Conservation (phyloP, 2,329 filamentous ascomycete genomes). For the Akanthomyces dipterigenus region DNA sequence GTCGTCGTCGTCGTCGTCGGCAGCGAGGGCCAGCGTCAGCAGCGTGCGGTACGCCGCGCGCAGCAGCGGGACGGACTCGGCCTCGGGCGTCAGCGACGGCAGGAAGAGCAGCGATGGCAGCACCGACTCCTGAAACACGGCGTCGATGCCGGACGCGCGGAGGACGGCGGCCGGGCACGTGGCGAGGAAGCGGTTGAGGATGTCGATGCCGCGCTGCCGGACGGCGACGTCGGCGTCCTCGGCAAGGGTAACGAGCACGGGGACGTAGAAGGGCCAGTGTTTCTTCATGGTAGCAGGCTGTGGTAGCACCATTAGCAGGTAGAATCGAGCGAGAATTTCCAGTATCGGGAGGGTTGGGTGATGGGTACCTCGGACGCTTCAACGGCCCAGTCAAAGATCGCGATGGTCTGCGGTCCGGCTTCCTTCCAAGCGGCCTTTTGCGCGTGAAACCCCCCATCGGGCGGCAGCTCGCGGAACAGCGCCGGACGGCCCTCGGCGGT, state of each 20-base stretch:
- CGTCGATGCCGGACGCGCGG: constrained; percentile 54
- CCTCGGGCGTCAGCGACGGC: constrained; percentile 68
- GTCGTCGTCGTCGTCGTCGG: constrained; percentile 12
- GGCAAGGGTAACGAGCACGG: constrained; percentile 60
- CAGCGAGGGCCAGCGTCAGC: constrained; percentile 48
- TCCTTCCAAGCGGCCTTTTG: constrained; percentile 20
- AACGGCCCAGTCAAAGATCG: constrained; percentile 48
- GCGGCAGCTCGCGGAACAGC: constrained; percentile 16
- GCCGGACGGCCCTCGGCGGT: constrained; percentile 24
- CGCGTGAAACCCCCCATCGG: neutral
- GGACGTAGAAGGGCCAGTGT: constrained; percentile 63
- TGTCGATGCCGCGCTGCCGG: constrained; percentile 48
- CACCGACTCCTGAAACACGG: constrained; percentile 62
- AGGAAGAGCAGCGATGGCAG: constrained; percentile 69
- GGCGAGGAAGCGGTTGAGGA: constrained; percentile 48
- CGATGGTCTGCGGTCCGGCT: constrained; percentile 15
- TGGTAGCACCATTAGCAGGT: neutral
- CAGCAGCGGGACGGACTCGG: constrained; percentile 61
- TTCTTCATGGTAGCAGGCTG: constrained; percentile 16
- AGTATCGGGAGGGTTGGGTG: neutral
- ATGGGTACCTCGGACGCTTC: constrained; percentile 37
- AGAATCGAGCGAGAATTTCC: neutral
- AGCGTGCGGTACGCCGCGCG: constrained; percentile 60
- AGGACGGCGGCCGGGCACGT: constrained; percentile 49
- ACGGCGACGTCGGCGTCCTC: constrained; percentile 53